These are phyloP conservation scores for Coix lacrymajobi DNA, from an alignment of 176 grass and related monocot genomes.

Conservation along the genomic window DNA sequence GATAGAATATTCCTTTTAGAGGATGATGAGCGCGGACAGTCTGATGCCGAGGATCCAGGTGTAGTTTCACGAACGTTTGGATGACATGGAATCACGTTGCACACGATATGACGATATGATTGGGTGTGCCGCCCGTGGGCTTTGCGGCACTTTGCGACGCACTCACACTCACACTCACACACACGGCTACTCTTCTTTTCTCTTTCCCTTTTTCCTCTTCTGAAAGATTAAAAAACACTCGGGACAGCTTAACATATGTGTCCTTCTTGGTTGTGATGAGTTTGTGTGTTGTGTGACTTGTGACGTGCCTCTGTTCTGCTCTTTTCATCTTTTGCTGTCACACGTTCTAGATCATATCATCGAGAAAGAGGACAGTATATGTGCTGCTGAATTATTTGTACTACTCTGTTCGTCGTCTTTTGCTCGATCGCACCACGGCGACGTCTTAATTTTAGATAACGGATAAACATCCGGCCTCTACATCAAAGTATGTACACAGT, in stretches of 20 bases:
- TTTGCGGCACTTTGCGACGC: slow-evolving; percentile 4
- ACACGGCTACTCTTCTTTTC: not conserved
- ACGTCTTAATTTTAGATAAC: no score
- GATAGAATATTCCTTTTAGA: no score
- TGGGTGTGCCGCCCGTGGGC: not conserved
- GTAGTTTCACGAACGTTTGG: slow-evolving; percentile 2
- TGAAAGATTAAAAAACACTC: no score
- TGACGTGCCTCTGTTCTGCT: not conserved
- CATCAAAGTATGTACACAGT: no score
- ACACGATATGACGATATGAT: no score
- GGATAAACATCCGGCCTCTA: no score
- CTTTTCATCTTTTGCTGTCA: not conserved
- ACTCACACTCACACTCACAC: no score
- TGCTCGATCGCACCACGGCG: not conserved
- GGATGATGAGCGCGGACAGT: no score
- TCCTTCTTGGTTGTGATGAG: not conserved
- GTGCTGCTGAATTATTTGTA: not conserved
- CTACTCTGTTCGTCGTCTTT: not conserved
- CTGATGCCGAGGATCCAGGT: no score
- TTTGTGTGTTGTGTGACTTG: no score
- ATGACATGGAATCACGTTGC: not conserved
- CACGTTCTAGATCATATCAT: not conserved
- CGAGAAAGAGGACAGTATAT: not conserved
- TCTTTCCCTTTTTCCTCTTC: not conserved
- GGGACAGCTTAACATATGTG: not conserved